Conservation (phyloP, 1,139 yeast genomes). For the Pichia sp. region DNA sequence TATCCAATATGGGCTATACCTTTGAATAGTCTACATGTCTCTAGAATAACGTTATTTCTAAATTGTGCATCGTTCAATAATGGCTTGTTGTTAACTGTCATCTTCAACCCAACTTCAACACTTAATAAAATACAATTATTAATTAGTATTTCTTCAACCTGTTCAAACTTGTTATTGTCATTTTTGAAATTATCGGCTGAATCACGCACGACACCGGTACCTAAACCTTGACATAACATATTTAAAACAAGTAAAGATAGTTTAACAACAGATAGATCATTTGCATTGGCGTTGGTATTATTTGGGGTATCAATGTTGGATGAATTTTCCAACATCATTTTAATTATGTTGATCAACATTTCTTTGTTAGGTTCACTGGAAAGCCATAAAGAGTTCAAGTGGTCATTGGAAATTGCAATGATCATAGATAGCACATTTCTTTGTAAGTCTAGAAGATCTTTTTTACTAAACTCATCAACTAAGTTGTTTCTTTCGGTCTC, state of each 20-base stretch:
- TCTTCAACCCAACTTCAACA: conserved; percentile 72
- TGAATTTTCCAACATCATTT: conserved; percentile 59
- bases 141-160: conserved; percentile 51
- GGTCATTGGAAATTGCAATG: conserved; percentile 64
- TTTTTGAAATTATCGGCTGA: conserved; percentile 32
- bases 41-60: conserved; percentile 59
- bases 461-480: conserved; percentile 40
- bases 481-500: conserved; percentile 29
- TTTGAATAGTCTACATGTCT: conserved; percentile 63
- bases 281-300: background rate
- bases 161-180: conserved; percentile 31
- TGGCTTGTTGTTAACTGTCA: conserved; percentile 34
- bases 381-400: conserved; percentile 68
- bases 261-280: conserved; percentile 45
- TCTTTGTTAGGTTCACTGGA: conserved; percentile 51
- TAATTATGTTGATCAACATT: conserved; percentile 55
- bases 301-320: conserved; percentile 31
- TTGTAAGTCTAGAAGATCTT: conserved; percentile 56
- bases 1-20: conserved; percentile 38
- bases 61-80: conserved; percentile 73
- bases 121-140: conserved; percentile 60
- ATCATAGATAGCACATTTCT: conserved; percentile 64
- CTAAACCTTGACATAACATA: conserved; percentile 60
- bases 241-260: conserved; percentile 62
- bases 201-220: conserved; percentile 59